Conservation (phyloP, 352 stramenopile genomes). For the Phytophthora lateralis region DNA sequence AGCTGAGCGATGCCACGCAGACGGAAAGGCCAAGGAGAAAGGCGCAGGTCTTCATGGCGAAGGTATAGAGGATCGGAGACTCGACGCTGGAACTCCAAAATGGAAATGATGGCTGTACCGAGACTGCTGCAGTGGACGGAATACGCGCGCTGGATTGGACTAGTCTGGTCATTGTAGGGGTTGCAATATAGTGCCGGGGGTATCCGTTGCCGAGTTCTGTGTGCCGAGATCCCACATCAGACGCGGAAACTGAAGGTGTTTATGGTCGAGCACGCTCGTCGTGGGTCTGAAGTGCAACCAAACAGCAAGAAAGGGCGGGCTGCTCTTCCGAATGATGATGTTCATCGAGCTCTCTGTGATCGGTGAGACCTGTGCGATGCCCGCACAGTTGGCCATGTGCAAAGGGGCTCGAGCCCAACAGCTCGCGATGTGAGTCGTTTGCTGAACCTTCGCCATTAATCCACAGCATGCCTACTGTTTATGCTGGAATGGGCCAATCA, state of each 20-base stretch:
- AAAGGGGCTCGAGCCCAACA: background rate
- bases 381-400: background rate
- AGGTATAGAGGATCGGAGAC: background rate
- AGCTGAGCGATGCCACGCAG: slow-evolving; percentile 20
- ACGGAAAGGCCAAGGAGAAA: slow-evolving; percentile 22
- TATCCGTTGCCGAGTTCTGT: background rate
- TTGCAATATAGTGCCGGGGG: background rate
- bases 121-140: background rate
- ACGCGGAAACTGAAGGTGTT: background rate
- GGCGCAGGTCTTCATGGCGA: slow-evolving; percentile 33
- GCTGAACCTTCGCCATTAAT: background rate
- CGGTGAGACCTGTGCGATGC: background rate
- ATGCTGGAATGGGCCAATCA: background rate
- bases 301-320: background rate
- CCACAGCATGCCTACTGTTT: background rate
- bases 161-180: slow-evolving; percentile 1
- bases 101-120: slow-evolving; percentile 15
- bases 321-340: slow-evolving; percentile 1
- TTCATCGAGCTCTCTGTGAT: background rate
- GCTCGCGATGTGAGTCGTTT: no score
- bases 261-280: slow-evolving; percentile 1
- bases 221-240: background rate
- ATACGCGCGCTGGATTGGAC: slow-evolving; percentile 5
- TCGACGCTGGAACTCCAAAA: slow-evolving; percentile 13
- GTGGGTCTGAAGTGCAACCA: background rate